Base-by-base conservation (phyloP, 768 basidiomycete genomes). In the Psilocybe azurescens region DNA sequence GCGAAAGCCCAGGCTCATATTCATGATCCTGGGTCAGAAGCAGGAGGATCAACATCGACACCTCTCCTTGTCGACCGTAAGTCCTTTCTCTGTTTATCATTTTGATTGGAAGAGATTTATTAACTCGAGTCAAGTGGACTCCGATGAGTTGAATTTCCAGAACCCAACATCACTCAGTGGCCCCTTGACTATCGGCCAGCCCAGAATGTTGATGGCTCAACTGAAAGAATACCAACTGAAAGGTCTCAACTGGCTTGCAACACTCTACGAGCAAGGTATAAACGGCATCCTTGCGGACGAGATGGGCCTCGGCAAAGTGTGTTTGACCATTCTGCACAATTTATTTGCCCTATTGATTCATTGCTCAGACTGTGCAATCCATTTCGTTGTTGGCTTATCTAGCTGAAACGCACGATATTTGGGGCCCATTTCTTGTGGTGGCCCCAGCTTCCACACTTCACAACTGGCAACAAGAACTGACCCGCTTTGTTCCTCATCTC, bases 241-340 rank as follows among this genome's bases (percentile, higher is more conserved):
- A 71, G 97, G 97, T 64, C 82, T 99, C 36, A 99, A 97, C 65
- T 99, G 97, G 97, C 81, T 99, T 28, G 97, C 90, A 16, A 97
- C 96, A 14, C 80, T 99, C 20, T 99, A 99, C 70, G 97, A 99
- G 73, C 97, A 99, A 75, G 97, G 97, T 49, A 99, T 99, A 83
- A 99, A 99, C 71, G 97, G 97, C 52, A 99, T 99, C 69, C 84
- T 99, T 20, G 97, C 97, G 2, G 97, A 99, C 72, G 97, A 99
- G 78, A 99, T 99, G 97, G 95, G 95, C 77, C 86, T 94, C 9
- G 92, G 92, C 65, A 94, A 94, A 84, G 92, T 88, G 60, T 38
- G 75, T 55, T 33, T 47, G 49, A 7, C 16, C 28, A n/a, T 52
- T 65, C 53, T 56, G 24, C 7, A 28, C 44, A 10, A 9, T 20